phyloP scores from a whole-genome alignment of 169 alveolate species.

The Cryptosporidium sp. region DNA sequence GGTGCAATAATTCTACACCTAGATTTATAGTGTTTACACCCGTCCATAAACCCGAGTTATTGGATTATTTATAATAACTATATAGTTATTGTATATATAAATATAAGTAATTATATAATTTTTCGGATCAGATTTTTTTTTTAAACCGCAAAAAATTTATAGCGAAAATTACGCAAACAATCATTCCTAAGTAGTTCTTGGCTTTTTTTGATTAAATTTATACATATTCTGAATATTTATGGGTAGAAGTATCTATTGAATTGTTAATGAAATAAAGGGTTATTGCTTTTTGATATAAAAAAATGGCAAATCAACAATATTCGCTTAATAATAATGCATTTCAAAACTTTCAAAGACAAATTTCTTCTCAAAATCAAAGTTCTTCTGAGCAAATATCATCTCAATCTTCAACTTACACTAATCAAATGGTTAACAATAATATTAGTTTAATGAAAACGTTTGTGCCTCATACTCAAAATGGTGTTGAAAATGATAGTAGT shows the following conservation, averaged over 20 bases:
- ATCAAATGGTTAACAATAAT: slow-evolving; percentile 2
- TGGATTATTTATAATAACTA: not conserved
- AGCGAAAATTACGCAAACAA: not conserved
- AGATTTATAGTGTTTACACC: slow-evolving; percentile 73
- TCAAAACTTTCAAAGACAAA: slow-evolving; percentile 38
- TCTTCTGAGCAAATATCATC: slow-evolving; percentile 20
- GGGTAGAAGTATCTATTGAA: not conserved
- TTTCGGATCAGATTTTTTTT: not conserved
- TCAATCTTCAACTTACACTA: slow-evolving; percentile 12
- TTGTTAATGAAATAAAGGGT: not conserved
- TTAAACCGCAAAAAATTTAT: not conserved
- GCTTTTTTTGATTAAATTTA: not conserved
- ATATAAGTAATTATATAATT: not conserved
- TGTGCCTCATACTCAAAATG: slow-evolving; percentile 44
- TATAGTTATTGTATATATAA: not conserved
- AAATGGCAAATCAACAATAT: slow-evolving; percentile 14
- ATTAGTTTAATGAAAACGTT: slow-evolving; percentile 17
- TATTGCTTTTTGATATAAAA: not conserved
- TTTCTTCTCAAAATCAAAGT: slow-evolving; percentile 12
- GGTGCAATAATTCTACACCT: slow-evolving; percentile 64
- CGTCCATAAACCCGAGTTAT: slow-evolving; percentile 29
- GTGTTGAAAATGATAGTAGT: slow-evolving; percentile 13
- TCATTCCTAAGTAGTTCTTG: not conserved
- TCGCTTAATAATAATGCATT: slow-evolving; percentile 6
- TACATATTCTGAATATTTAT: not conserved